Percentiles rank a stretch among this genome's conserved stretches.
Evolutionary conservation across 2,329 filamentous ascomycete species (phyloP).

Genomic region (Neofusicoccum cordaticola): DNA sequence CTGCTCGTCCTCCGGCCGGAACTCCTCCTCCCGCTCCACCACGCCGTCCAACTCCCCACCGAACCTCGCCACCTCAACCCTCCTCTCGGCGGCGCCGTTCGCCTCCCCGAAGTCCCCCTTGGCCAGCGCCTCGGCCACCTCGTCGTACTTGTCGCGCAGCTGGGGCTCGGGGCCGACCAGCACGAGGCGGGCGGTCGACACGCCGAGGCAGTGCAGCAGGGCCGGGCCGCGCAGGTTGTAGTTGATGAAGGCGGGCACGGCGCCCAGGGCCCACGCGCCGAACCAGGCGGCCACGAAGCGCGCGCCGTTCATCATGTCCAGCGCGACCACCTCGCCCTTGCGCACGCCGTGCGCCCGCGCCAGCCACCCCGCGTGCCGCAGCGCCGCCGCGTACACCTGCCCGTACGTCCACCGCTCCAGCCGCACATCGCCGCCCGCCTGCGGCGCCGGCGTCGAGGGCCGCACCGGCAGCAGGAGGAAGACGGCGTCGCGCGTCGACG

Average conservation of each 20-base stretch:
- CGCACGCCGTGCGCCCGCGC: constrained; percentile 50
- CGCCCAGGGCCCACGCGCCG: constrained; percentile 63
- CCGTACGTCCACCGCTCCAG: constrained; percentile 37
- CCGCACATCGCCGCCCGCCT: background rate
- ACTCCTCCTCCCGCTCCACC: constrained; percentile 23
- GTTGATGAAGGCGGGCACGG: constrained; percentile 69
- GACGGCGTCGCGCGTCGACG: background rate
- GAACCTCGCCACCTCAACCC: constrained; percentile 22
- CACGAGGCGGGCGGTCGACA: constrained; percentile 56
- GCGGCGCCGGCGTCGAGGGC: constrained; percentile 33
- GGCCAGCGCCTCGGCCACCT: constrained; percentile 33
- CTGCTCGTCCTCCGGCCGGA: constrained; percentile 50
- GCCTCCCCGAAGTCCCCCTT: constrained; percentile 33
- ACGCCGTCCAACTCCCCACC: constrained; percentile 24
- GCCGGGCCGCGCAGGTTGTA: constrained; percentile 64
- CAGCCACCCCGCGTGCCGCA: constrained; percentile 37
- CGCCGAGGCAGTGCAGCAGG: constrained; percentile 62
- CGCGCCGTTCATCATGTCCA: constrained; percentile 66
- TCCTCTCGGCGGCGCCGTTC: constrained; percentile 43
- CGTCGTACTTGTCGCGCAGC: constrained; percentile 36
- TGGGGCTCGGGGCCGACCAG: constrained; percentile 56
- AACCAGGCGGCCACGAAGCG: constrained; percentile 67
- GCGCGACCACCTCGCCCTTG: constrained; percentile 59
- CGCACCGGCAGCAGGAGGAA: background rate
- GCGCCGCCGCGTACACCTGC: constrained; percentile 34